Evolutionary conservation across 768 basidiomycete species (phyloP), one percentile per base, ranked within the genome.

Genomic region (Phylloporus sp.): DNA sequence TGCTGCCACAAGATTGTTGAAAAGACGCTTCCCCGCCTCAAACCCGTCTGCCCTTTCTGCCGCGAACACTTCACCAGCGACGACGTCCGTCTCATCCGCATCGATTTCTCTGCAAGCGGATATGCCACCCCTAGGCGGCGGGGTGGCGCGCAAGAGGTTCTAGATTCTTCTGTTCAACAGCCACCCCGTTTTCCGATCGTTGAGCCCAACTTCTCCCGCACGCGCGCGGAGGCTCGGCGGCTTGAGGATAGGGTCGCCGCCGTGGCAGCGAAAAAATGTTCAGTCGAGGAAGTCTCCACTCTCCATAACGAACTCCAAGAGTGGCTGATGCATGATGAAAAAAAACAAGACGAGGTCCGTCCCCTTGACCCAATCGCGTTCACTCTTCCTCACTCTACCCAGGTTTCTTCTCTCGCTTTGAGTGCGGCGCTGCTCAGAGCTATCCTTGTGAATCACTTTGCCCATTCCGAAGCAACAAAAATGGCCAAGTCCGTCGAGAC

Each of bases 41-140:
- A 78, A n/a, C 87, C 89, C 52, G 80, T 73, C 70, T 91, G 89
- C 74, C 89, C 89, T 59, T 90, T 90, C 74, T 91, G 89, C 72
- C 85, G 89, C 64, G 86, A 88, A 72, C 70, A 75, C 13, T 91
- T 91, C 70, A 75, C 80, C 52, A 68, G 71, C 66, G 82, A 86
- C 68, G 72, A 76, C 59, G 73, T 85, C 62, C 88, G 89, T 64
- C 72, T 88, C 64, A 85, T 91, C 69, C 88, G 88, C 55, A 81
- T 88, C 62, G 89, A 91, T 70, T 87, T 86, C 62, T 72, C 78
- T 49, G 72, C 81, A 53, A 84, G 78, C 63, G 85, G 85, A 60
- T 85, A 81, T 77, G 80, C 75, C 63, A 85, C 86, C 46, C 85
- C 86, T 53, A 73, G 82, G 65, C 76, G 80, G 59, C 63, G 78